Conservation (phyloP, 2,329 filamentous ascomycete species). For the Penicillium sp. region DNA sequence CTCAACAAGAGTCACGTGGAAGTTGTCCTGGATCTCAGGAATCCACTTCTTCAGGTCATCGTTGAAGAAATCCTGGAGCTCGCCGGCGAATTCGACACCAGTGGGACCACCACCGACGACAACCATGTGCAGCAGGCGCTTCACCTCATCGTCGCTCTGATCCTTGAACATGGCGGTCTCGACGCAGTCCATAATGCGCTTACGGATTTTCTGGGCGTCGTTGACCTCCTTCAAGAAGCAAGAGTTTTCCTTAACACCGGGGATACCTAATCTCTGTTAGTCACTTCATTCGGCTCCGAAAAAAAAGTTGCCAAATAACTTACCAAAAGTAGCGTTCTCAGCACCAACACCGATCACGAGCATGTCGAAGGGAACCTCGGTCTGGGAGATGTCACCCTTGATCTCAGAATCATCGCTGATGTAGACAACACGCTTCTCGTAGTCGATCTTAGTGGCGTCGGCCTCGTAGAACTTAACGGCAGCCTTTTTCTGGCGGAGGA, state of each 20-base stretch:
- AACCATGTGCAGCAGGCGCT: conserved; percentile 97
- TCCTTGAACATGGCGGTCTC: conserved; percentile 99
- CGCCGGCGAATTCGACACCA: conserved; percentile 96
- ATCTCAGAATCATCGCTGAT: conserved; percentile 92
- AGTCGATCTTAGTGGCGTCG: conserved; percentile 87
- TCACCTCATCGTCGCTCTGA: conserved; percentile 81
- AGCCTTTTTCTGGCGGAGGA: conserved; percentile 91
- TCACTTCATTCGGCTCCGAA: neutral
- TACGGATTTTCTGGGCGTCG: conserved; percentile 94
- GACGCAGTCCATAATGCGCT: conserved; percentile 99
- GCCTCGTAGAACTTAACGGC: conserved; percentile 97
- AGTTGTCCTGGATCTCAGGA: conserved; percentile 89
- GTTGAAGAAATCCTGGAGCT: conserved; percentile 98
- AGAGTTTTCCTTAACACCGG: conserved; percentile 89
- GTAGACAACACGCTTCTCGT: conserved; percentile 82
- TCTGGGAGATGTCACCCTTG: conserved; percentile 77
- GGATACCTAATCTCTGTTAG: conserved; percentile 61
- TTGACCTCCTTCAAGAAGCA: conserved; percentile 98
- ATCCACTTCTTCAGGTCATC: conserved; percentile 98
- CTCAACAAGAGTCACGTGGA: conserved; percentile 97
- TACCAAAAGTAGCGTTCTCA: conserved; percentile 96
- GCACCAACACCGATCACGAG: conserved; percentile 95
- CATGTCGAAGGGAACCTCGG: conserved; percentile 96
- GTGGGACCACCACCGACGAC: conserved; percentile 91
- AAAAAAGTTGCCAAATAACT: conserved; percentile 23